Conservation (phyloP, 2,329 filamentous ascomycete species). For the Botrytis aclada region DNA sequence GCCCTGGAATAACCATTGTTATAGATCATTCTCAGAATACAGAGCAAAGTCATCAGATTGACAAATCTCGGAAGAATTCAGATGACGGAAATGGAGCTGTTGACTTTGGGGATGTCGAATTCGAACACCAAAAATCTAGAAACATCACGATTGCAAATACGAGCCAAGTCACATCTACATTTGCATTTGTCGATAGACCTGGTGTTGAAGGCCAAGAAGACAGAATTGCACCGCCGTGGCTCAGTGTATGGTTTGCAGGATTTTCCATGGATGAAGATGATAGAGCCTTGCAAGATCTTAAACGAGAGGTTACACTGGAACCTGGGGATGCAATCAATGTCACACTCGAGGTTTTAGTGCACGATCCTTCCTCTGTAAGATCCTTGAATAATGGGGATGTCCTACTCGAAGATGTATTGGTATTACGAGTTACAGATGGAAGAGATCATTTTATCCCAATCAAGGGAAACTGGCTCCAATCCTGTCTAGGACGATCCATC, state of each 20-base stretch:
- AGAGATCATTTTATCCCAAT: constrained; percentile 90
- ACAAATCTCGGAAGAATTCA: constrained; percentile 29
- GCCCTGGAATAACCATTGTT: constrained; percentile 78
- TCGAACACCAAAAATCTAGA: constrained; percentile 61
- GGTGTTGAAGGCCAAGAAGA: constrained; percentile 52
- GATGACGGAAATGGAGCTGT: constrained; percentile 51
- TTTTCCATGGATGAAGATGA: constrained; percentile 42
- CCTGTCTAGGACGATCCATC: constrained; percentile 80
- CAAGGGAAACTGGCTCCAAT: constrained; percentile 73
- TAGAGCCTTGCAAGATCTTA: constrained; percentile 22
- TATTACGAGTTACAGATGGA: constrained; percentile 78
- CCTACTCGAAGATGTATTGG: constrained; percentile 78
- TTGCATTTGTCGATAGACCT: constrained; percentile 76
- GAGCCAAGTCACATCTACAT: constrained; percentile 72
- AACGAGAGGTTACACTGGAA: constrained; percentile 59
- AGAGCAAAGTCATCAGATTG: constrained; percentile 30
- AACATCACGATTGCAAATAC: constrained; percentile 89
- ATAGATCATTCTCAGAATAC: constrained; percentile 58
- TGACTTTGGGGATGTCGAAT: constrained; percentile 74
- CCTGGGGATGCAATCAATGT: constrained; percentile 80
- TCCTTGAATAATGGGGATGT: constrained; percentile 66
- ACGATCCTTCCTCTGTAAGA: constrained; percentile 60
- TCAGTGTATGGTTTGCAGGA: constrained; percentile 63
- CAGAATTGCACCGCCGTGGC: constrained; percentile 58
- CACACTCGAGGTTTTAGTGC: constrained; percentile 65